Percentiles rank a stretch among this genome's conserved stretches.
These are phyloP conservation scores for Zychaea mexicana DNA, from an alignment of 371 early-diverging fungal species.

Conservation along the genomic window DNA sequence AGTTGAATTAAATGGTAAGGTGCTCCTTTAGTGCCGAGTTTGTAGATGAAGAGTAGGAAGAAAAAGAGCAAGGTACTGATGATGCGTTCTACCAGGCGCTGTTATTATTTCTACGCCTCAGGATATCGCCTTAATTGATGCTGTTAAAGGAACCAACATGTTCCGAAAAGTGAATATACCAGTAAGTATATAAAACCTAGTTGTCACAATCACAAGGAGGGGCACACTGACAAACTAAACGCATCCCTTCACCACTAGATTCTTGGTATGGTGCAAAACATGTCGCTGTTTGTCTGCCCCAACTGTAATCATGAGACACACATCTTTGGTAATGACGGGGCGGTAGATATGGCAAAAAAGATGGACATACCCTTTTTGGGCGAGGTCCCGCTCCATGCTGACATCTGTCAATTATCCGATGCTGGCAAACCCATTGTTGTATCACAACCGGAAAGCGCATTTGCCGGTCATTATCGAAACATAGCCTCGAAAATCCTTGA, in stretches of 20 bases:
- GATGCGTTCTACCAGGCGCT: conserved; percentile 51
- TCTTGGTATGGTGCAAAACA: conserved; percentile 88
- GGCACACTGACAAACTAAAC: neutral
- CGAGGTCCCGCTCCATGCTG: conserved; percentile 79
- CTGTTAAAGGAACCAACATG: conserved; percentile 82
- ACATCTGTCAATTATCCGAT: conserved; percentile 75
- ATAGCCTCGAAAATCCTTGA: conserved; percentile 64
- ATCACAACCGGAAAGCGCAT: conserved; percentile 64
- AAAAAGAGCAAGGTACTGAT: no score
- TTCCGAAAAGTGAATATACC: conserved; percentile 83
- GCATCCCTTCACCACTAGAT: conserved; percentile 52
- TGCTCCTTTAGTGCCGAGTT: neutral
- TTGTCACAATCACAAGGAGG: no score
- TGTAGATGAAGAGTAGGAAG: neutral
- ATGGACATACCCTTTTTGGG: conserved; percentile 71
- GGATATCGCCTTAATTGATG: conserved; percentile 85
- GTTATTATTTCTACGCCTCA: conserved; percentile 92
- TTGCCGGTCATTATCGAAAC: conserved; percentile 61
- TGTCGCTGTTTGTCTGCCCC: conserved; percentile 84
- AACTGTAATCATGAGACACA: conserved; percentile 78
- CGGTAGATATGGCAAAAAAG: conserved; percentile 59
- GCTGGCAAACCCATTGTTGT: conserved; percentile 79
- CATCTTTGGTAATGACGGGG: conserved; percentile 81
- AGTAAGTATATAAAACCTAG: conserved; percentile 56
- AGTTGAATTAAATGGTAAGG: conserved; percentile 69